Conservation (phyloP, 148 eudicot species). For the Heliosperma pusillum region DNA sequence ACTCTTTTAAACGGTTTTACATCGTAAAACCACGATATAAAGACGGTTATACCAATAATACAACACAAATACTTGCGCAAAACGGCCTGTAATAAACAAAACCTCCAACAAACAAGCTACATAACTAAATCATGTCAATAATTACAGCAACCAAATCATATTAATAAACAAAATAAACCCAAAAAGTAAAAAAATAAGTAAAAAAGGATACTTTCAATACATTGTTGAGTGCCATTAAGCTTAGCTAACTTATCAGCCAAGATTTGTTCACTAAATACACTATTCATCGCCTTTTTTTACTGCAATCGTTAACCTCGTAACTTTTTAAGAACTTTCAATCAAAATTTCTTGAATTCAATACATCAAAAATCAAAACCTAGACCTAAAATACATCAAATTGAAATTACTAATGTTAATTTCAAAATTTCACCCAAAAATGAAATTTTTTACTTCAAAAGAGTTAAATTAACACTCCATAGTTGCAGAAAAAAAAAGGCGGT, state of each 20-base stretch:
- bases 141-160: neutral
- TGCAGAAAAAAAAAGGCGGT: neutral
- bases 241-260: constrained; percentile 89
- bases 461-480: neutral
- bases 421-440: neutral
- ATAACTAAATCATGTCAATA: neutral
- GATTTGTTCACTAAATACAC: constrained; percentile 75
- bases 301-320: neutral
- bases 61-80: too few species aligned
- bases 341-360: neutral
- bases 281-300: constrained; percentile 54
- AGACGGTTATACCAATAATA: too few species aligned
- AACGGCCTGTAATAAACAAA: too few species aligned
- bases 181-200: neutral
- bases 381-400: neutral
- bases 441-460: neutral
- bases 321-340: too few species aligned
- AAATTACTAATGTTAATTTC: neutral
- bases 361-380: neutral
- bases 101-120: too few species aligned
- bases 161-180: neutral
- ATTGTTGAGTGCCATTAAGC: constrained; percentile 84
- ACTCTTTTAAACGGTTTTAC: too few species aligned
- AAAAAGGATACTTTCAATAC: constrained; percentile 87
- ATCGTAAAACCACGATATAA: too few species aligned